Base-by-base conservation (phyloP, 208 protist genomes). In the Acanthamoeba culbertsoni region DNA sequence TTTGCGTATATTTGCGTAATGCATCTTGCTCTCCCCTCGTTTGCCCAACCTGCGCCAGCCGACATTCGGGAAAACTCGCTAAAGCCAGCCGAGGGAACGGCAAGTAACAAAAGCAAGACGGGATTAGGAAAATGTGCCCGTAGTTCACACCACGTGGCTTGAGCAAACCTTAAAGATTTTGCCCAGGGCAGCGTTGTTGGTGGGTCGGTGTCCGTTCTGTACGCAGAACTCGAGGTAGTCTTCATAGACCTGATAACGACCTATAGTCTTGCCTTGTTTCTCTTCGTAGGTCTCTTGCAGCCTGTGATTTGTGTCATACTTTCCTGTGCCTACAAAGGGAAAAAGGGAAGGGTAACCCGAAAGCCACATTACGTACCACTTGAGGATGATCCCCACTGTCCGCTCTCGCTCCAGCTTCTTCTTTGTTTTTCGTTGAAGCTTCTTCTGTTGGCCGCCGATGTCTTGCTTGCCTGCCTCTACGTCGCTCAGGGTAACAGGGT, bases 141-240 rank as follows among this genome's bases (percentile, higher is more conserved):
- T 59, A 14, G 16, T 59, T n/a, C n/a, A n/a, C n/a, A n/a, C n/a
- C n/a, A n/a, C n/a, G n/a, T n/a, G 10, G 57, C 55, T 33, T 4
- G 55, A 7, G 31, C 63, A 4, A 2, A 45, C 51, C 77, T 86
- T 86, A 45, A 86, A 86, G 43, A 86, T 57, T 7, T 55, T 86
- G 37, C 77, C 77, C 8, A 86, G 77, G 23, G 77, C 77, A 20
- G 77, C 77, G 12, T 86, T 86, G 77, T 86, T 86, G 77, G 77
- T 86, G 8, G 77, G 43, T 12, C 35, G 46, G 6, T 45, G 28
- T 20, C 77, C 77, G n/a, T 10, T 55, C 18, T 28, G 20, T 0
- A 20, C 0, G 77, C 77, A 86, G 77, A 57, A 86, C 6, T 31
- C 77, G 31, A 86, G n/a, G 77, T 86, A 86, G 77, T 53, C 43